Percentiles rank a stretch among this genome's conserved stretches.
Evolutionary conservation across 2,329 filamentous ascomycete species (phyloP).

Genomic region (Nemania sp.): DNA sequence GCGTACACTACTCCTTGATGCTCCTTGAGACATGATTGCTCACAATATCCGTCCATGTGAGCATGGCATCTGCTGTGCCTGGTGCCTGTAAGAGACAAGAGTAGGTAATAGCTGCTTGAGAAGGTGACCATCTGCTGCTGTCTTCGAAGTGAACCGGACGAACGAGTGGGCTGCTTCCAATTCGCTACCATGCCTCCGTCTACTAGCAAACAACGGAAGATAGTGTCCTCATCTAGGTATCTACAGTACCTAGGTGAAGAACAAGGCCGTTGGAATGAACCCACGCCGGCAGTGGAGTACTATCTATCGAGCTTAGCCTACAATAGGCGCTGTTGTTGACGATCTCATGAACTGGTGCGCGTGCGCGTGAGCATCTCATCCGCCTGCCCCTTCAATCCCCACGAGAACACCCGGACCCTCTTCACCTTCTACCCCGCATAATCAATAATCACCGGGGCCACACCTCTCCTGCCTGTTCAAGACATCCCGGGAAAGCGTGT

Average conservation of each 20-base stretch:
- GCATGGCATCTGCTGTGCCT: neutral
- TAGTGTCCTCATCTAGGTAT: too few species aligned
- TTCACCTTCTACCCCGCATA: neutral
- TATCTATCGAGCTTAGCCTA: neutral
- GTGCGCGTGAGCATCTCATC: conserved; percentile 35
- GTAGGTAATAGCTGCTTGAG: neutral
- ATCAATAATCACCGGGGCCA: conserved; percentile 5
- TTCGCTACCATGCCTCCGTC: neutral
- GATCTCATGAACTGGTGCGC: conserved; percentile 13
- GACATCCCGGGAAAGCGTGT: neutral
- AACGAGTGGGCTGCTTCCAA: neutral
- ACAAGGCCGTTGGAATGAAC: neutral
- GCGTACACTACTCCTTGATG: neutral
- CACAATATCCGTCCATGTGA: conserved; percentile 19
- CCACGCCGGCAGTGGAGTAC: neutral
- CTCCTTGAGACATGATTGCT: conserved; percentile 18
- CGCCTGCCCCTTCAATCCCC: conserved; percentile 15
- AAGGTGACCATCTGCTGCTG: neutral
- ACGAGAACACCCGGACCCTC: conserved; percentile 8
- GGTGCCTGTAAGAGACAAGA: neutral
- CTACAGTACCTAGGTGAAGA: neutral
- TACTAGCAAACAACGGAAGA: neutral
- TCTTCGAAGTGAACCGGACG: neutral
- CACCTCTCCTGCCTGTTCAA: neutral
- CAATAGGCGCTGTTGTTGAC: neutral